Conservation (phyloP, 257 asterid genomes). For the Lithospermum erythrorhizon region DNA sequence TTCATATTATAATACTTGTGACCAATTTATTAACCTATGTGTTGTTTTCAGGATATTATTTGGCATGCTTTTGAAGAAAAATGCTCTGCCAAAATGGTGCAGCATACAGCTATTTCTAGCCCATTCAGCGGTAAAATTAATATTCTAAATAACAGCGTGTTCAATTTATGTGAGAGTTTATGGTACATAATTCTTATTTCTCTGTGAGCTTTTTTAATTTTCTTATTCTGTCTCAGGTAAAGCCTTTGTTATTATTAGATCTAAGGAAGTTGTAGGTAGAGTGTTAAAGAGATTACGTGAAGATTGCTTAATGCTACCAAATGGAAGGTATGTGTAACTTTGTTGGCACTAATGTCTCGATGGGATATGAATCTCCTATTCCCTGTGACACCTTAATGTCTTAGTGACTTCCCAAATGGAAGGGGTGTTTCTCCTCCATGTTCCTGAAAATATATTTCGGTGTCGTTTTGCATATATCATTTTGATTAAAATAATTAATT, state of each 20-base stretch:
- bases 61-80: conserved; percentile 46
- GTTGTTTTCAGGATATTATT: conserved; percentile 55
- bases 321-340: conserved; percentile 36
- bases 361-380: not conserved
- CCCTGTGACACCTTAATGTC: not conserved
- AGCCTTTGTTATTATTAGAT: conserved; percentile 52
- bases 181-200: not conserved
- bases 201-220: not conserved
- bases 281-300: conserved; percentile 35
- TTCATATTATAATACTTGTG: not conserved
- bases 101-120: conserved; percentile 45
- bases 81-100: conserved; percentile 58
- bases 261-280: conserved; percentile 49
- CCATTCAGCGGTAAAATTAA: conserved; percentile 50
- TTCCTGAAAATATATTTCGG: not conserved
- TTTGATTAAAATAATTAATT: too few species aligned
- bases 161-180: not conserved
- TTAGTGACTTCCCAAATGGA: too few species aligned
- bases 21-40: conserved; percentile 6
- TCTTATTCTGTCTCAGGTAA: conserved; percentile 42
- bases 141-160: not conserved
- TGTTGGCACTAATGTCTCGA: not conserved
- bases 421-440: not conserved
- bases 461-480: not conserved
- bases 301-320: conserved; percentile 59